A percentile compares a stretch with the other conserved stretches of the same genome.
phyloP scores from a whole-genome alignment of 352 stramenopile species.

The Phytophthora macrochlamydospora region DNA sequence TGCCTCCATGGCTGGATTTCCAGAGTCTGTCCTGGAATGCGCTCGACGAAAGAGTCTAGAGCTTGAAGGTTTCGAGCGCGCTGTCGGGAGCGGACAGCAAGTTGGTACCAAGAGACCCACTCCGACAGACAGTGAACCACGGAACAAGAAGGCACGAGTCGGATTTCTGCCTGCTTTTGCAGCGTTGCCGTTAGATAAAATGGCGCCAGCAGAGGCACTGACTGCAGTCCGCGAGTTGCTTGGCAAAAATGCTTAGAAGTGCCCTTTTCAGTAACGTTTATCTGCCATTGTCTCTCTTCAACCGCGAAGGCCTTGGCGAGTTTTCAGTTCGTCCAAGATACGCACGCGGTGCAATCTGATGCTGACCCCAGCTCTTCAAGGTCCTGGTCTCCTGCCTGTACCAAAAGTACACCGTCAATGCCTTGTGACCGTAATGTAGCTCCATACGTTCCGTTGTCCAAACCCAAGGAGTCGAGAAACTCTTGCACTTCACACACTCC shows the following conservation, averaged over 20 bases:
- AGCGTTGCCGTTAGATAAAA: slow-evolving; percentile 67
- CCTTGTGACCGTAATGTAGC: slow-evolving; percentile 47
- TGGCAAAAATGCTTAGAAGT: not conserved
- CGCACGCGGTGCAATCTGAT: slow-evolving; percentile 77
- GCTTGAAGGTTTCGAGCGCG: slow-evolving; percentile 89
- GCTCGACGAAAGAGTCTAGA: slow-evolving; percentile 95
- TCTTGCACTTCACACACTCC: slow-evolving; percentile 45
- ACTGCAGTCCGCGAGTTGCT: slow-evolving; percentile 37
- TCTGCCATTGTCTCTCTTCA: not conserved
- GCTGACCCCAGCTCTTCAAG: slow-evolving; percentile 67
- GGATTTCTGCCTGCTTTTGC: slow-evolving; percentile 63
- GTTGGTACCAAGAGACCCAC: slow-evolving; percentile 20
- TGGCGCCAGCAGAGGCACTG: slow-evolving; percentile 52
- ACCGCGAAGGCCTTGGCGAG: not conserved
- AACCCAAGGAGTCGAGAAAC: slow-evolving; percentile 55
- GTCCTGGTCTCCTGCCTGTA: slow-evolving; percentile 57
- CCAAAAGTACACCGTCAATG: slow-evolving; percentile 70
- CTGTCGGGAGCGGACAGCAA: slow-evolving; percentile 28
- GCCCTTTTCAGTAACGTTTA: not conserved
- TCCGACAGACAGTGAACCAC: slow-evolving; percentile 10
- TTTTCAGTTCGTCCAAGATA: slow-evolving; percentile 47
- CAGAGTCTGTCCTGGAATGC: slow-evolving; percentile 90
- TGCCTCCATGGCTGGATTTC: slow-evolving; percentile 97
- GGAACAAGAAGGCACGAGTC: slow-evolving; percentile 50
- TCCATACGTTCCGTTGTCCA: slow-evolving; percentile 50